phyloP scores from a whole-genome alignment of 495 filamentous ascomycete species.

The Chaetomium cochliodes region DNA sequence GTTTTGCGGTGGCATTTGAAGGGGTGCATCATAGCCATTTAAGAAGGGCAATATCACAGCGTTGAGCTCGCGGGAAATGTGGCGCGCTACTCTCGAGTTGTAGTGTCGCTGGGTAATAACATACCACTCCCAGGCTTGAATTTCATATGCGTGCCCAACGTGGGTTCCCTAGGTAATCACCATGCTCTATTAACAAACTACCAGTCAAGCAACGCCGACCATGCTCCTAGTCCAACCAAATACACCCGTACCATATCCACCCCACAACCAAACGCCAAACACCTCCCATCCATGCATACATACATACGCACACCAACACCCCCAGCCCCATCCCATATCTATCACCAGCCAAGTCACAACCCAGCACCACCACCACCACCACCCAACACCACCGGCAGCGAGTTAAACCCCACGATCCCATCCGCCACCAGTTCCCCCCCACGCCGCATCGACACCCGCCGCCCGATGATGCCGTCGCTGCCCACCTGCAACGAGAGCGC shows the following conservation, averaged over 20 bases:
- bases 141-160: too few relatives aligned
- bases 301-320: not conserved
- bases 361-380: not conserved
- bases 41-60: not conserved
- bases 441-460: slow-evolving; percentile 44
- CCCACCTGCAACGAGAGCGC: slow-evolving; percentile 44
- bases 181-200: too few relatives aligned
- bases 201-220: too few relatives aligned
- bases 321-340: not conserved
- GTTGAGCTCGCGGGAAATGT: not conserved
- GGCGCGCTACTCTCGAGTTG: too few relatives aligned
- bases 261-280: too few relatives aligned
- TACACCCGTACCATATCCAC: too few relatives aligned
- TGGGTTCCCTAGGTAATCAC: too few relatives aligned
- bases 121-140: too few relatives aligned
- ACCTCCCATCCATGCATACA: too few relatives aligned
- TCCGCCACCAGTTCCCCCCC: slow-evolving; percentile 39
- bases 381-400: not conserved
- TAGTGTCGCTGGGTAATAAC: too few relatives aligned
- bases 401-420: slow-evolving; percentile 51
- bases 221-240: too few relatives aligned
- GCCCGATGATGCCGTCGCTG: slow-evolving; percentile 47
- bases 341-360: not conserved
- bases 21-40: not conserved
- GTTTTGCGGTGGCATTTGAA: not conserved